These are phyloP conservation scores for Alternaria gaisen DNA, from an alignment of 2,329 filamentous ascomycete species.

Conservation along the genomic window DNA sequence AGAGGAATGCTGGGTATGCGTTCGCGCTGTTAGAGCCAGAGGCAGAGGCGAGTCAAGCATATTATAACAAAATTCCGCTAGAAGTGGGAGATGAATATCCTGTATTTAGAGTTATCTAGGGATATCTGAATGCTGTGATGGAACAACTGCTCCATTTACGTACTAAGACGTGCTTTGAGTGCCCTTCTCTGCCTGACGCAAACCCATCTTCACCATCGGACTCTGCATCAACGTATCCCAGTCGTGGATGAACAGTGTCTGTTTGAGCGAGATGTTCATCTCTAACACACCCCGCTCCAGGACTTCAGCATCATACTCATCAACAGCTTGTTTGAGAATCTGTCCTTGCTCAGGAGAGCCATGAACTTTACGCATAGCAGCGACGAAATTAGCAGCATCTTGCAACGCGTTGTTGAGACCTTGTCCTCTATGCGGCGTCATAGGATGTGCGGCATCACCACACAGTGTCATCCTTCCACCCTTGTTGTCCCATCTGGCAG, in stretches of 20 bases:
- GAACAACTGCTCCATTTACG: neutral
- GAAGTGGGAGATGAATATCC: neutral
- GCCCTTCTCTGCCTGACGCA: neutral
- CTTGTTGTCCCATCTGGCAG: conserved; percentile 43
- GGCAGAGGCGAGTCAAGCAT: neutral
- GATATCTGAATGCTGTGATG: too few species aligned
- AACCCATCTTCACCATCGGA: conserved; percentile 39
- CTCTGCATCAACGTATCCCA: conserved; percentile 40
- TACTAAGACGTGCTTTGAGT: neutral
- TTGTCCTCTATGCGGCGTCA: conserved; percentile 51
- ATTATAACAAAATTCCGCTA: neutral
- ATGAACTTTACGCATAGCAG: conserved; percentile 2
- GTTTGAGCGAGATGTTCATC: conserved; percentile 51
- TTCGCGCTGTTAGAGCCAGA: neutral
- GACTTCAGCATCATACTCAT: conserved; percentile 42
- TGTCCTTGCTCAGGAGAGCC: conserved; percentile 1
- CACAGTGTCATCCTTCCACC: conserved; percentile 45
- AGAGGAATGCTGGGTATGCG: neutral
- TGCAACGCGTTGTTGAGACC: conserved; percentile 48
- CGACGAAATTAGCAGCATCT: conserved; percentile 38
- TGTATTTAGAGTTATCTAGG: neutral
- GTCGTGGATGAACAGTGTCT: conserved; percentile 55
- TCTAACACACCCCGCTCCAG: conserved; percentile 56
- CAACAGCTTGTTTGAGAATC: conserved; percentile 26
- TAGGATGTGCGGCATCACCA: conserved; percentile 52